Evolutionary conservation across 495 filamentous ascomycete genomes (phyloP), one percentile per base, ranked within the genome.

Genomic region (Durotheca rogersii): DNA sequence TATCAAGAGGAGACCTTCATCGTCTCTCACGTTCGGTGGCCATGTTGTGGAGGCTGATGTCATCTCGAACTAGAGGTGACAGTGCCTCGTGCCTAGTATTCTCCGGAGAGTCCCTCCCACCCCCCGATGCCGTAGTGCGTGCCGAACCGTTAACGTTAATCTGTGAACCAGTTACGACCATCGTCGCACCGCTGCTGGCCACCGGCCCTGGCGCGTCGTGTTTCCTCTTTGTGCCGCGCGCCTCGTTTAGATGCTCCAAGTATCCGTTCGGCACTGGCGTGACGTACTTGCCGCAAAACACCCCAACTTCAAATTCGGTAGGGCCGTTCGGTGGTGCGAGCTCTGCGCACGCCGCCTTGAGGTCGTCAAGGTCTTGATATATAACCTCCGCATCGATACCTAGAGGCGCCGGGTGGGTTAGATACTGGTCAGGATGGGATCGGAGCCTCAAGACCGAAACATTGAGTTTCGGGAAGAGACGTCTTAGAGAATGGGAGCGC

Each of bases 281-380:
- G 37, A 89, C 74, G 68, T 97, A 96, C 61, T 81, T 81, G 16
- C 94, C 93, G 54, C 88, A 94, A 76, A 98, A 97, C 11, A 97
- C 90, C 51, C 93, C 92, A n/a, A 95, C 84, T 67, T 97, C 94
- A 51, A 97, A 96, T 20, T 80, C 67, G 23, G 70, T 75, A 23
- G 82, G 70, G 27, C 68, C 64, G 11, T 67, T 67, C 31, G 80
- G 74, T 4, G 79, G 74, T n/a, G 78, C 75, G 2, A 86, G 79
- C 59, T 89, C 85, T 0, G 83, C 80, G 62, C 90, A 96, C 3
- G 90, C 83, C 27, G 79, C 83, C 65, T 88, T 86, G 7, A 96
- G 77, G 58, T 94, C 90, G 9, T 81, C 79, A n/a, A 96, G 76
- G 32, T 83, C 84, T 64, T 96, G 90, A 69, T 88, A 97, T 51